Base-by-base conservation (phyloP, 1,139 yeast genomes). In the Magnusiomyces paraingens region DNA sequence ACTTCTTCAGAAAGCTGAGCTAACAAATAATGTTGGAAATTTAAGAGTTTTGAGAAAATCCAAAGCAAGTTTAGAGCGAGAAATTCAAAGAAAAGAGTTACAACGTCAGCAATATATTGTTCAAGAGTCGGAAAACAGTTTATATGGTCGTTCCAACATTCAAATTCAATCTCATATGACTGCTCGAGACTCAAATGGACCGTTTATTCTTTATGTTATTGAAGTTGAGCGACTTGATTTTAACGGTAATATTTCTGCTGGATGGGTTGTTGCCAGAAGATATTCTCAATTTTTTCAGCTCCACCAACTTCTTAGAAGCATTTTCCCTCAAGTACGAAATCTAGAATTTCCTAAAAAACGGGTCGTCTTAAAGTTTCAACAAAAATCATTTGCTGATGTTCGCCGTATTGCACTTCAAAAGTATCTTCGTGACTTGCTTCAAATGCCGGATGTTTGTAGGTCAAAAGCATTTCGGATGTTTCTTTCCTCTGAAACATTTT, bases 211-310 rank as follows among this genome's bases (percentile, higher is more conserved):
- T 53, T 91, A 90, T 67, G 78, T 89, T 44, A 84, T 91, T 45
- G 91, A 85, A 63, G 89, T 90, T 3, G 84, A 83, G 56, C 83
- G 83, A 58, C 67, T 75, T 42, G 71, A 78, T 0, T 68, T 73
- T 12, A 64, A 76, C 2, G 74, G 75, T 17, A 72, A 72, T 5
- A 77, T 79, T 6, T 74, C 80, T 8, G 89, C 93, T 0, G 89
- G 91, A 0, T 91, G 97, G 97, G 82, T 88, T 51, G 88, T 90
- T 36, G 94, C 96, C 0, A 73, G 97, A 61, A 73, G 98, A 55
- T 91, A 83, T 64, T 86, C 88, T 62, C 97, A 91, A 63, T 91
- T 91, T 66, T 82, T 77, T 68, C 80, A 78, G 58, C 73, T 91
- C 36, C 83, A 90, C 63, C 82, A 80, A 59, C 83, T 86, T 60